A percentile compares a stretch with the other conserved stretches of the same genome.
Conservation (phyloP, 495 filamentous ascomycete species). For the Recurvomyces mirabilis region DNA sequence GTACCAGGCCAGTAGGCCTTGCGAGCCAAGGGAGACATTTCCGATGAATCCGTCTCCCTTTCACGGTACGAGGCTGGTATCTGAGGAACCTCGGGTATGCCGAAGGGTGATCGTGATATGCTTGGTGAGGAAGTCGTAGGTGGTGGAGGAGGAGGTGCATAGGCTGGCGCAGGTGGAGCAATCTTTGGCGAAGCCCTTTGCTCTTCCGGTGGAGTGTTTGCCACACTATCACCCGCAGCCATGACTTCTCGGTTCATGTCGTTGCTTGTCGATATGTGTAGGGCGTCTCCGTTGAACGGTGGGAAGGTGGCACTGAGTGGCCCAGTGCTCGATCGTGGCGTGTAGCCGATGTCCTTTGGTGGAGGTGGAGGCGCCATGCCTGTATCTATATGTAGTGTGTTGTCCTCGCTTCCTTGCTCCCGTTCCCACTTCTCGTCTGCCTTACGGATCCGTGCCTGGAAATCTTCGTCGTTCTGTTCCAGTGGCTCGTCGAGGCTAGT, state of each 20-base stretch:
- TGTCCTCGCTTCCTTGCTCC: constrained; percentile 10
- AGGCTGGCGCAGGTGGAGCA: constrained; percentile 12
- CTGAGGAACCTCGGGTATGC: constrained; percentile 3
- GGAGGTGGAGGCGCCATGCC: constrained; percentile 23
- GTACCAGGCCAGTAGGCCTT: constrained; percentile 17
- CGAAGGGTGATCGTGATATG: constrained; percentile 5
- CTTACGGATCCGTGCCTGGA: constrained; percentile 12
- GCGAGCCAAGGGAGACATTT: constrained; percentile 13
- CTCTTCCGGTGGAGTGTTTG: constrained; percentile 28
- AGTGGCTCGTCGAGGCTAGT: not conserved
- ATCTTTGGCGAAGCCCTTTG: constrained; percentile 12
- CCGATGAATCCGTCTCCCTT: constrained; percentile 15
- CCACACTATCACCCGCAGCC: constrained; percentile 10
- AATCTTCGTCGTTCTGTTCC: constrained; percentile 7
- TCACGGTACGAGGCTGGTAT: constrained; percentile 4
- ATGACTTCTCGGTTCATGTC: not conserved
- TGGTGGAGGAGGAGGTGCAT: constrained; percentile 17
- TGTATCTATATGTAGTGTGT: constrained; percentile 3
- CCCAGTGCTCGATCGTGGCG: constrained; percentile 16
- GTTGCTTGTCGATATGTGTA: constrained; percentile 10
- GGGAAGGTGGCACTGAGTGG: constrained; percentile 13
- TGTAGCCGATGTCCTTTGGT: constrained; percentile 26
- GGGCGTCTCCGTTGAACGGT: constrained; percentile 4
- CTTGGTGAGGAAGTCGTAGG: not conserved
- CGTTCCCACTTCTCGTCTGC: constrained; percentile 24